Evolutionary conservation across 2,329 filamentous ascomycete genomes (phyloP), one percentile per base, ranked within the genome.

Genomic region (Fusarium musae): DNA sequence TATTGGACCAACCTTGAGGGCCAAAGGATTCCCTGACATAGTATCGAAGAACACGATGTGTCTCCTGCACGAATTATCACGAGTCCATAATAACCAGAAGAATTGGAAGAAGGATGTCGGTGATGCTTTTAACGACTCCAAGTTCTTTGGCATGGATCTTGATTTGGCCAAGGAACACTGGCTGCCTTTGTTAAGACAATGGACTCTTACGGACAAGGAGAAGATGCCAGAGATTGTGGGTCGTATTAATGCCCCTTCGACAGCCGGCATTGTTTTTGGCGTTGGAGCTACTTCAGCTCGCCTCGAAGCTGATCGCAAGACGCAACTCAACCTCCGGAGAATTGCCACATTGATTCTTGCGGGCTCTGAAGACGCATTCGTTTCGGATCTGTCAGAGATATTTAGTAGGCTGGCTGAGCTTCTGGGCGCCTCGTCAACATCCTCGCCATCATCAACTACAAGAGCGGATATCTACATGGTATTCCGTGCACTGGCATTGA

Each of bases 261-360:
- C 95, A 19, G 96, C 97, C 0, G 96, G 96, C 13, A 97, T 99
- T 75, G 96, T 99, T 80, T 99, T 99, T 78, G 96, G 96, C n/a
- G 96, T 99, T 1, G 97, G 97, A 16, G 96, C 96, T 11, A 95
- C 94, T 28, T 97, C 95, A 47, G 96, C 96, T 40, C 89, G 96
- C 66, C 89, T 97, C n/a, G 96, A 99, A 83, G 95, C 97, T 10
- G 96, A 99, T 82, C 92, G 95, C 65, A 96, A 93, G 82, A 95
- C 95, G 2, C 96, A 98, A 82, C 88, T 97, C 36, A 97, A 95
- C 73, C 88, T 99, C 23, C 92, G 95, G 17, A 90, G 96, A 52
- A 90, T 97, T 52, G 91, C 95, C 9, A 87, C 95, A 3, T 85
- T 99, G 16, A 85, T 98, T 21, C 87, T 98, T 10, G 93, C 95